Evolutionary conservation across 106 monocot genomes (phyloP), one percentile per base, ranked within the genome.

Genomic region (Dactylorhiza incarnata): DNA sequence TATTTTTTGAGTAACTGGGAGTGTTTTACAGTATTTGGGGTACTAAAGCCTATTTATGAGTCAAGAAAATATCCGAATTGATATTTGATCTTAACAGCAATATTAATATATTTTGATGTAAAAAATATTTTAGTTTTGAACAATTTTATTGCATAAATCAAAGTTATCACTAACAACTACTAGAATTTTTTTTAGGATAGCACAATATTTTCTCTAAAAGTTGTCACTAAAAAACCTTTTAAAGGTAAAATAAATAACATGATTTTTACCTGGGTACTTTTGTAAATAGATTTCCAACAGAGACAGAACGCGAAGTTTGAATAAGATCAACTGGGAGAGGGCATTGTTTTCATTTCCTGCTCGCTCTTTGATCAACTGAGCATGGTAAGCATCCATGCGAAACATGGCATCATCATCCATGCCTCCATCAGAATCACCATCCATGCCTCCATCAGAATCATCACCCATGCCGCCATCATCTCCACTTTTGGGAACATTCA

Each of bases 331-430:
- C 80, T 99, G 94, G 24, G 99, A 84, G 1, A 88, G 75, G 63
- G 85, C 83, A 72, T 77, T 82, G n/a, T 87, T n/a, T n/a, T n/a
- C 89, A 69, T 76, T 89, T 29, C 86, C 88, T 79, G 94, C 84
- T 9, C 87, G 75, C 65, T 86, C 89, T 79, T 90, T 99, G 65
- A 99, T 77, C 19, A 99, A 81, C 16, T 83, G 80, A 43, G 87
- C 89, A 78, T 94, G 62, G 43, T 86, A 79, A 48, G 84, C 81
- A 84, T 99, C 99, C 84, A 91, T 83, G 61, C 79, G 73, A 56
- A 99, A 94, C 99, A 99, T 99, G 13, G 89, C 94, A 74, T 94
- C 99, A 79, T 99, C 99, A 83, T 95, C 95, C 92, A 93, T 90
- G 55, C 85, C 89, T 67, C 69, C 73, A 78, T 87, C 89, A 77